Base-by-base conservation (phyloP, 257 asterid genomes). In the Solanum bukasovii region DNA sequence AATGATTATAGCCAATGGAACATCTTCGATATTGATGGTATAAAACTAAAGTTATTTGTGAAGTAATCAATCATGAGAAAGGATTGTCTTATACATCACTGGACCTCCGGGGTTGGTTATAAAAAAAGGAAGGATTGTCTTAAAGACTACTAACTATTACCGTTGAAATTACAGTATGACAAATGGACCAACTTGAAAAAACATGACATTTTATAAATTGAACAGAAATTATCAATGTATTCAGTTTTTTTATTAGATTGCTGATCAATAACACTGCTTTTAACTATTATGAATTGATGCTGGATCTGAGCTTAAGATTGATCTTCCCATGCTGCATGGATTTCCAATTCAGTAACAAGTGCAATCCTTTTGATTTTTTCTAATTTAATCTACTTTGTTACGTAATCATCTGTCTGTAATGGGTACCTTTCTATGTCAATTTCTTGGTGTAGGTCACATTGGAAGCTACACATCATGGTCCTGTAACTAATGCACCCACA, bases 401-500 rank as follows among this genome's bases (percentile, higher is more conserved):
- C 20, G 1, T 16, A 18, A 49, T 37, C 46, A 27, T 72, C 3
- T 56, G 13, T 61, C 40, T 35, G 85, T 87, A 74, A 46, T 52
- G 33, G 31, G 33, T 25, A 49, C 25, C 79, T 56, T 71, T 83
- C n/a, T 73, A 61, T 49, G 29, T 40, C 61, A 38, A 18, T 34
- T 87, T 49, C 86, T 87, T 87, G 86, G 34, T 83, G 70, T 84
- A 91, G 93, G 90, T 91, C 83, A 91, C 93, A 49, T 79, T 91
- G 78, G 93, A 89, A 88, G 93, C 89, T 52, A 91, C 91, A 59
- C 93, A 89, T 89, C 93, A 89, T 88, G 93, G 91, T 29, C 93
- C 93, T 20, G 86, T 61, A 87, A 89, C 88, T 79, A 90, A 88
- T 84, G 67, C 87, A 31, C 93, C 93, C 33, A 88, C 93, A 18